Conservation (phyloP, 2,329 filamentous ascomycete species). For the Monosporascus sp. region DNA sequence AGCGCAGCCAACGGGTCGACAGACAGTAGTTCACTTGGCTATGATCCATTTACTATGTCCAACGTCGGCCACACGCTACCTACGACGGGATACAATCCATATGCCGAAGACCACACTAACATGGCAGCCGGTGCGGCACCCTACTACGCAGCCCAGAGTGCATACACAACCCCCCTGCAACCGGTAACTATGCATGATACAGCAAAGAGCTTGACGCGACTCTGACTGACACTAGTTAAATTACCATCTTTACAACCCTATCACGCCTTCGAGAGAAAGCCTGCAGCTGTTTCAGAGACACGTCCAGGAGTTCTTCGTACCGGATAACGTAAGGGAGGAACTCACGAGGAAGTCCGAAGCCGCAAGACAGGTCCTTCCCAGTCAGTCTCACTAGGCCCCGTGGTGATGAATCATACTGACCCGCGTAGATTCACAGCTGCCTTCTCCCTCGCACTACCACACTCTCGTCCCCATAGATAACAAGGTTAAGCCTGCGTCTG, state of each 20-base stretch:
- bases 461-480: conserved; percentile 86
- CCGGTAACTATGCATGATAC: conserved; percentile 42
- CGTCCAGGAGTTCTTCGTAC: conserved; percentile 86
- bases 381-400: conserved; percentile 34
- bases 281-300: conserved; percentile 79
- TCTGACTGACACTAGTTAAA: conserved; percentile 52
- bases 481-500: conserved; percentile 69
- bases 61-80: conserved; percentile 46
- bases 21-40: conserved; percentile 34
- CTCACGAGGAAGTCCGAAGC: conserved; percentile 85
- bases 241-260: conserved; percentile 89
- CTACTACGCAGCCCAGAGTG: conserved; percentile 59
- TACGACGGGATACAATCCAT: conserved; percentile 62
- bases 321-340: conserved; percentile 81
- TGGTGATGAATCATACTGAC: neutral
- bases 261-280: conserved; percentile 69
- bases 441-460: conserved; percentile 82
- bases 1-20: conserved; percentile 20
- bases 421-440: conserved; percentile 50
- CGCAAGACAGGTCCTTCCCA: conserved; percentile 77
- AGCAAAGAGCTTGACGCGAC: neutral
- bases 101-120: conserved; percentile 63
- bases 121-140: conserved; percentile 52
- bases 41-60: conserved; percentile 61
- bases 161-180: conserved; percentile 49